Base-by-base conservation (phyloP, 2,329 filamentous ascomycete species). In the Penicillium vulpinum region DNA sequence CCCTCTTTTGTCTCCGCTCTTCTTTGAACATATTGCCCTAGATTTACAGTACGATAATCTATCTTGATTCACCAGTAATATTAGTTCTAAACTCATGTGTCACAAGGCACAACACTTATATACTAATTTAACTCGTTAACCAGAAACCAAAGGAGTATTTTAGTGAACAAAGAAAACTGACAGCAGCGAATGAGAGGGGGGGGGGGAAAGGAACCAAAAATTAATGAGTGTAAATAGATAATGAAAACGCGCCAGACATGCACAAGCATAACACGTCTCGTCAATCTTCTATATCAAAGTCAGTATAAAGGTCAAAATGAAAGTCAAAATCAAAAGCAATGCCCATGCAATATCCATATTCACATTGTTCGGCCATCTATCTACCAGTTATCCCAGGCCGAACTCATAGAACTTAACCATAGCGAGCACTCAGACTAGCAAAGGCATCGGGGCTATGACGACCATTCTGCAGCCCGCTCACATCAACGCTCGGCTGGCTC, bases 371-470 rank as follows among this genome's bases (percentile, higher is more conserved):
- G 26, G 10, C 31, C 31, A 35, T 24, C 18, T 44, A 31, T 44
- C 22, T 46, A 36, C 15, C 5, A 28, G 21, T 45, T n/a, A 28
- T 21, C 22, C 18, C 31, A 55, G 10, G 36, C 33, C 9, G 5
- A 33, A n/a, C 47, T 45, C 24, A 36, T 43, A 15, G 2, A 48
- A 28, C 46, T 67, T 64, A 72, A 56, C 74, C 70, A 64, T 76
- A 78, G 55, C 78, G 70, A 41, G 79, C 75, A 60, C 79, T 81
- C 62, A 81, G 62, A 66, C 72, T 80, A 24, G 78, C 78, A 71
- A 81, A 81, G 9, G 79, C 77, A 68, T 81, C 79, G 7, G 79
- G 79, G 61, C 78, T 81, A 61, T 81, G 78, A 33, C 79, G 71
- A 4, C 79, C 79, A 52, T 65, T 78, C 56, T 80, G 77, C 36